Evolutionary conservation across 108 stramenopile genomes (phyloP).

Genomic region (Licmophora abbreviata): DNA sequence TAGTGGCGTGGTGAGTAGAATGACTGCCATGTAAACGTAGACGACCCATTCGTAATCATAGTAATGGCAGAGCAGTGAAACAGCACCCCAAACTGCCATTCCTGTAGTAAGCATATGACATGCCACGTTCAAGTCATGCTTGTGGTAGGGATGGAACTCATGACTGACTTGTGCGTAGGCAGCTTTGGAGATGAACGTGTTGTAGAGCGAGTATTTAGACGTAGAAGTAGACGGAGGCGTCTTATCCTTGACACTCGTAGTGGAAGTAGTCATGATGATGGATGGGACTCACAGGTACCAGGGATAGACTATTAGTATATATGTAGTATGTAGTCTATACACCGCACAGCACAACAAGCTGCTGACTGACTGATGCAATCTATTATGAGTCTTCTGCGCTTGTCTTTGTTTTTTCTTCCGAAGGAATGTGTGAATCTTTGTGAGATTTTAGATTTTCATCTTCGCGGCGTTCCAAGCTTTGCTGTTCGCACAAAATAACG

Average conservation of each 20-base stretch:
- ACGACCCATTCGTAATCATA: conserved; percentile 7
- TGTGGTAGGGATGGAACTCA: conserved; percentile 46
- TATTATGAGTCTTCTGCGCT: neutral
- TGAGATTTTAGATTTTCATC: too few species aligned
- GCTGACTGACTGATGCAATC: too few species aligned
- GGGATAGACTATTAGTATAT: too few species aligned
- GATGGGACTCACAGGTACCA: too few species aligned
- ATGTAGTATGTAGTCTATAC: too few species aligned
- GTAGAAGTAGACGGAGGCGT: neutral
- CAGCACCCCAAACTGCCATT: conserved; percentile 39
- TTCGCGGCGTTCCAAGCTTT: too few species aligned
- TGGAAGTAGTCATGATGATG: too few species aligned
- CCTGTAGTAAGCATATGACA: conserved; percentile 35
- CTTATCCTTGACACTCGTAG: neutral
- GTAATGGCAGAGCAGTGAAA: conserved; percentile 13
- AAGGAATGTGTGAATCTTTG: too few species aligned
- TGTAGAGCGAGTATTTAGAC: conserved; percentile 2
- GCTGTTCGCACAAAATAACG: too few species aligned
- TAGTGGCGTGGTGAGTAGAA: conserved; percentile 28
- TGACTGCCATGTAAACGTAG: conserved; percentile 18
- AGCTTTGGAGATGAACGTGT: conserved; percentile 22
- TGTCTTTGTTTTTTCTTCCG: neutral
- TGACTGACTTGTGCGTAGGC: conserved; percentile 27
- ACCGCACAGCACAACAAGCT: too few species aligned
- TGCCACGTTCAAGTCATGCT: conserved; percentile 38